A percentile compares a stretch with the other conserved stretches of the same genome.
Conservation (phyloP, 306 rosid species). For the Inga leiocalycina region DNA sequence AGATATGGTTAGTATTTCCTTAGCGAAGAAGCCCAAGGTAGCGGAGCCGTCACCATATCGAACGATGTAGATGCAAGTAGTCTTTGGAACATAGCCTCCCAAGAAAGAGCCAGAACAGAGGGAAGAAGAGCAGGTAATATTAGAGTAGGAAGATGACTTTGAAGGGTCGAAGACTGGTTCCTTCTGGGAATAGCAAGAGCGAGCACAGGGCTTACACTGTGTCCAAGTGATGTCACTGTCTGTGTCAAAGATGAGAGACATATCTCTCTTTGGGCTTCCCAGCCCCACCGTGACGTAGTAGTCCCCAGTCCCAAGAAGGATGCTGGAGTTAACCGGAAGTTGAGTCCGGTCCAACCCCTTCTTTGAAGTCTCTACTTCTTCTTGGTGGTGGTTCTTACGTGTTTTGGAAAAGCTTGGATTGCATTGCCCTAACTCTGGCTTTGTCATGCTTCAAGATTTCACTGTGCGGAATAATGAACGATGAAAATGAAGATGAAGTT, state of each 20-base stretch:
- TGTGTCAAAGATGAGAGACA: slow-evolving; percentile 67
- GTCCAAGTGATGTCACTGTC: slow-evolving; percentile 83
- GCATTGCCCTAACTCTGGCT: slow-evolving; percentile 48
- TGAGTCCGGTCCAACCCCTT: not conserved
- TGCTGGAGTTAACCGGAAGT: slow-evolving; percentile 58
- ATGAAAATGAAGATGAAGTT: not conserved
- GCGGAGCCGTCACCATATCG: not conserved
- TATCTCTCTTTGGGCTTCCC: slow-evolving; percentile 57
- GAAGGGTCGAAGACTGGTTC: slow-evolving; percentile 57
- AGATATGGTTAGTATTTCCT: not conserved
- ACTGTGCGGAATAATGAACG: not conserved
- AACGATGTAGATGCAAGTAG: not conserved
- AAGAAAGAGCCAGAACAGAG: slow-evolving; percentile 26
- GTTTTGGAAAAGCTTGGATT: slow-evolving; percentile 30
- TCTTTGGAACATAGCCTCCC: no score
- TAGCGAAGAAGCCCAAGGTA: not conserved
- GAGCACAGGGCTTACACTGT: slow-evolving; percentile 69
- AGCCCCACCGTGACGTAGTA: slow-evolving; percentile 65
- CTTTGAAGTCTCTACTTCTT: not conserved
- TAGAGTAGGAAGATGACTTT: slow-evolving; percentile 44
- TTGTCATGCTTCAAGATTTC: slow-evolving; percentile 46
- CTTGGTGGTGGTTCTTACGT: not conserved
- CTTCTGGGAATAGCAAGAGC: slow-evolving; percentile 53
- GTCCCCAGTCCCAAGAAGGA: slow-evolving; percentile 49
- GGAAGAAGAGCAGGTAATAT: slow-evolving; percentile 48